phyloP scores from a whole-genome alignment of 1,284 basidiomycete species.

The Phaffia rhodozyma region DNA sequence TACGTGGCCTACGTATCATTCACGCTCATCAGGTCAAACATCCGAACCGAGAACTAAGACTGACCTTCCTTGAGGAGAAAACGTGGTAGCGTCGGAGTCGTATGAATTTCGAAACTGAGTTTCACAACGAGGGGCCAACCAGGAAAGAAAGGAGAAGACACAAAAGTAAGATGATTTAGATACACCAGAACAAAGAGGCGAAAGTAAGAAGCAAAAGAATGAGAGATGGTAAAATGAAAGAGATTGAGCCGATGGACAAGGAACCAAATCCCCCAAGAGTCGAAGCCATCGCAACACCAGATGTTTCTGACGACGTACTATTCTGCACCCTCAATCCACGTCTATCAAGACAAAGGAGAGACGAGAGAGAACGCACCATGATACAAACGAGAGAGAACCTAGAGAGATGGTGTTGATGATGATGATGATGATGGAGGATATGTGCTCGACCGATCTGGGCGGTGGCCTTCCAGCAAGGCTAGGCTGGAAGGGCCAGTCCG shows the following conservation, averaged over 20 bases:
- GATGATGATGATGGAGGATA: constrained; percentile 1
- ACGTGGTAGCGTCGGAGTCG: constrained; percentile 92
- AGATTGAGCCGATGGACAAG: not conserved
- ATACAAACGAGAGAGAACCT: constrained; percentile 1
- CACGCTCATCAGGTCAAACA: not conserved
- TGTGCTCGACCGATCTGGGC: too few species aligned
- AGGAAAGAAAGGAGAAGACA: too few species aligned
- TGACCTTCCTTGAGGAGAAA: constrained; percentile 73
- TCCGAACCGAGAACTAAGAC: constrained; percentile 6
- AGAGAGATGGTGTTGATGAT: not conserved
- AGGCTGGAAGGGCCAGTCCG: too few species aligned
- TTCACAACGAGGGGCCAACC: not conserved
- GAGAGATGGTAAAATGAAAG: not conserved
- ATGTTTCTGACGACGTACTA: too few species aligned
- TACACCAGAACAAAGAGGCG: not conserved
- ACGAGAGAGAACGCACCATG: not conserved
- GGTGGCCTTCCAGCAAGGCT: too few species aligned
- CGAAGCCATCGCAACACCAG: too few species aligned
- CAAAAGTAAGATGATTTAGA: not conserved
- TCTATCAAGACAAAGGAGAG: too few species aligned
- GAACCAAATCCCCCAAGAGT: too few species aligned
- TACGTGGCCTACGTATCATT: too few species aligned
- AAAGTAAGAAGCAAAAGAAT: not conserved
- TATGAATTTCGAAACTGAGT: constrained; percentile 86
- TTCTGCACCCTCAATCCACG: too few species aligned